Evolutionary conservation across 495 filamentous ascomycete species (phyloP).

Genomic region (Ramalina intermedia): DNA sequence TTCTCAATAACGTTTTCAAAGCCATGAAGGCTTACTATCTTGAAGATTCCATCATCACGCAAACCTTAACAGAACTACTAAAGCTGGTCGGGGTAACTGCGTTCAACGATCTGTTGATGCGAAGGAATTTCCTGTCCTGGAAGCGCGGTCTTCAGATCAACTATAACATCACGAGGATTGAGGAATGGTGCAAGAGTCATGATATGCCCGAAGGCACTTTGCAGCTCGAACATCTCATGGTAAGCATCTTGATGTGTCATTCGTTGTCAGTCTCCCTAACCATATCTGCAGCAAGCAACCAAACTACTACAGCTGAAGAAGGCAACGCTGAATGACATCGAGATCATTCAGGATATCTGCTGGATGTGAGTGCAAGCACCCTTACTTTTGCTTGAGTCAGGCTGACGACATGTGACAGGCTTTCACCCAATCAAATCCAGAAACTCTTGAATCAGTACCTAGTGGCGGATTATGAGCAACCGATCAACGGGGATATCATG

Average conservation of each 20-base stretch:
- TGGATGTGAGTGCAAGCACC: slow-evolving; percentile 66
- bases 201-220: slow-evolving; percentile 98
- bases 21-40: slow-evolving; percentile 97
- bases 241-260: slow-evolving; percentile 21
- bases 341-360: slow-evolving; percentile 99
- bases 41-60: slow-evolving; percentile 87
- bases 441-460: slow-evolving; percentile 98
- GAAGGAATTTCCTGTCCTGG: slow-evolving; percentile 97
- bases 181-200: slow-evolving; percentile 99
- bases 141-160: slow-evolving; percentile 99
- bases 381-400: background rate
- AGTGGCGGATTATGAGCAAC: slow-evolving; percentile 97
- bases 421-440: slow-evolving; percentile 97
- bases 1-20: slow-evolving; percentile 93
- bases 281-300: slow-evolving; percentile 64
- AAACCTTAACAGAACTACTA: slow-evolving; percentile 88
- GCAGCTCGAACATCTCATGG: slow-evolving; percentile 97
- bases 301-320: slow-evolving; percentile 99
- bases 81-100: slow-evolving; percentile 92
- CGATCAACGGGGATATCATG: slow-evolving; percentile 99
- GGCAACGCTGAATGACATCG: slow-evolving; percentile 96
- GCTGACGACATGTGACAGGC: slow-evolving; percentile 33
- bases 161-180: slow-evolving; percentile 98
- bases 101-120: slow-evolving; percentile 97
- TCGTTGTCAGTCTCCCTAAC: slow-evolving; percentile 16